Percentiles rank a stretch among this genome's conserved stretches.
These are phyloP conservation scores for Sporothrix inflata DNA, from an alignment of 2,329 filamentous ascomycete species.

Conservation along the genomic window DNA sequence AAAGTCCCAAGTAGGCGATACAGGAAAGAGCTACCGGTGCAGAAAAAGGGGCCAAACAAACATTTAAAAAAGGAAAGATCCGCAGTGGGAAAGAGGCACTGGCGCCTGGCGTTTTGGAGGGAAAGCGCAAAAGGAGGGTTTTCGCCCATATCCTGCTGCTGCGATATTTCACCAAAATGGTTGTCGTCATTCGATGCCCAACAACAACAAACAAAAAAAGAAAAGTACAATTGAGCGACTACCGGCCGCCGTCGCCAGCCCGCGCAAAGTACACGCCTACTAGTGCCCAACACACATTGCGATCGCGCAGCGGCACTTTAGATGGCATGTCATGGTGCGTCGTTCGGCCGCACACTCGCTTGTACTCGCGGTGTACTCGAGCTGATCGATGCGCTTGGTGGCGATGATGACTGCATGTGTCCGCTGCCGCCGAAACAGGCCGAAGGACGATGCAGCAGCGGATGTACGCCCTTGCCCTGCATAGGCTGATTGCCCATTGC, in stretches of 20 bases:
- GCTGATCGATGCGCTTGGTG: neutral
- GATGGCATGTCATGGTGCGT: neutral
- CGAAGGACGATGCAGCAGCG: neutral
- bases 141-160: neutral
- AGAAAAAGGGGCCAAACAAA: neutral
- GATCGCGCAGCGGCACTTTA: neutral
- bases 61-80: neutral
- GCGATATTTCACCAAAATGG: neutral
- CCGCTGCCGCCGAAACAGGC: neutral
- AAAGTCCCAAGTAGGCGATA: too few relatives aligned
- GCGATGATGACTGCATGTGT: slow-evolving; percentile 12
- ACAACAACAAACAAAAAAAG: slow-evolving; percentile 5
- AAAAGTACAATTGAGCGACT: neutral
- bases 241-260: neutral
- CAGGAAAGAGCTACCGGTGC: neutral
- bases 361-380: slow-evolving; percentile 1
- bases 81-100: neutral
- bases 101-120: neutral
- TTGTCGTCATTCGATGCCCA: slow-evolving; percentile 1
- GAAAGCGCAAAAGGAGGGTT: neutral
- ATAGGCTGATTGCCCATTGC: neutral
- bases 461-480: neutral
- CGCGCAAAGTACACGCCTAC: neutral
- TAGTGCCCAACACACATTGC: neutral
- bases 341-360: neutral